Percentiles rank a stretch among this genome's conserved stretches.
These are phyloP conservation scores for Astragalus membranaceus DNA, from an alignment of 306 rosid genomes.

Conservation along the genomic window DNA sequence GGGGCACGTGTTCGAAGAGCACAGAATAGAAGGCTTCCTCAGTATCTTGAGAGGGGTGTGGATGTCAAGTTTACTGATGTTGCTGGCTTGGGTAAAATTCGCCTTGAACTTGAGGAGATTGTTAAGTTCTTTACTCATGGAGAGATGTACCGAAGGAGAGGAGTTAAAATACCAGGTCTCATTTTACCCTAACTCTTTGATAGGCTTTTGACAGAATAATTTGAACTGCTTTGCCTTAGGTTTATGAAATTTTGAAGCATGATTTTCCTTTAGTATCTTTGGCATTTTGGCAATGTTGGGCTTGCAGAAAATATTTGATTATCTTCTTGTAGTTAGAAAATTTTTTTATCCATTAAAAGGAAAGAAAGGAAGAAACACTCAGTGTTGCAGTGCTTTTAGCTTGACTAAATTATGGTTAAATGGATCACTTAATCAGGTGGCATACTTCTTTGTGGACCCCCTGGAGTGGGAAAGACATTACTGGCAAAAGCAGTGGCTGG, in stretches of 20 bases:
- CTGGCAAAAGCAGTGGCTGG: conserved; percentile 99
- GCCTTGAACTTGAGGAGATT: conserved; percentile 98
- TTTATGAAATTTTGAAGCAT: not conserved
- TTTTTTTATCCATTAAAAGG: not conserved
- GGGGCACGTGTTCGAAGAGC: conserved; percentile 91
- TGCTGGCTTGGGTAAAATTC: conserved; percentile 92
- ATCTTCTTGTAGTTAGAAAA: not conserved
- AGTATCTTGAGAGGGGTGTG: conserved; percentile 88
- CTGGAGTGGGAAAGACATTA: conserved; percentile 98
- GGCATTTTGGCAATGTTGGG: not conserved
- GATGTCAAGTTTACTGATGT: conserved; percentile 93
- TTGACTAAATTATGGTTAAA: conserved; percentile 24
- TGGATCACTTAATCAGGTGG: conserved; percentile 68
- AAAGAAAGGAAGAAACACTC: not conserved
- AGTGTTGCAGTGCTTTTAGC: conserved; percentile 6
- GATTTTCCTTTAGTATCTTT: not conserved
- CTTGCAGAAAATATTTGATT: conserved; percentile 4
- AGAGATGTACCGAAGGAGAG: conserved; percentile 91
- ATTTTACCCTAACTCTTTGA: not conserved
- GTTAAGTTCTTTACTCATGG: conserved; percentile 98
- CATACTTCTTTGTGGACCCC: conserved; percentile 96
- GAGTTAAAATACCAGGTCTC: conserved; percentile 92
- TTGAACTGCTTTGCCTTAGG: conserved; percentile 16
- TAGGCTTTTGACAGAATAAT: conserved; percentile 3
- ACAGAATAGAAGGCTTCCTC: conserved; percentile 63